Conservation (phyloP, 108 stramenopile genomes). For the Skeletonema marinoi region DNA sequence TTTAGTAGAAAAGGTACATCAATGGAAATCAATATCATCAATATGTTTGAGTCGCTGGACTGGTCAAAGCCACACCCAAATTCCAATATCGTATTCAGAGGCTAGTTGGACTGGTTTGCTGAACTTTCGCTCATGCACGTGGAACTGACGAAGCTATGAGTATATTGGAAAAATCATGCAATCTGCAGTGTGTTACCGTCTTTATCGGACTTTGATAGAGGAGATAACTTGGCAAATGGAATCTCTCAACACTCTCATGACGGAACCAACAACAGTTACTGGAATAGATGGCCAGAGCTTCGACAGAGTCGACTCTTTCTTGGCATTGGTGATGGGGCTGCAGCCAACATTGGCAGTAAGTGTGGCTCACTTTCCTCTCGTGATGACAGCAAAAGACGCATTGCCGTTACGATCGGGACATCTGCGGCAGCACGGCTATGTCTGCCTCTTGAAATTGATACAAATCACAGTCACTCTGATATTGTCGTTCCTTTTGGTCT, state of each 20-base stretch:
- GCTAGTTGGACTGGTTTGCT: conserved; percentile 88
- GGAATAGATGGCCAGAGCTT: conserved; percentile 71
- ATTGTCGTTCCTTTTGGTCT: conserved; percentile 58
- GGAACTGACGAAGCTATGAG: conserved; percentile 50
- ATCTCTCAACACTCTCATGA: conserved; percentile 16
- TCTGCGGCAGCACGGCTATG: conserved; percentile 80
- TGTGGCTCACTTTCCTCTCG: conserved; percentile 33
- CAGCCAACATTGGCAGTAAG: conserved; percentile 86
- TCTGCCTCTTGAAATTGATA: conserved; percentile 40
- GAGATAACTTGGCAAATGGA: conserved; percentile 17
- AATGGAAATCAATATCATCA: conserved; percentile 72
- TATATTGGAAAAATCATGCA: conserved; percentile 43
- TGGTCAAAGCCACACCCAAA: conserved; percentile 17
- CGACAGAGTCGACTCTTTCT: conserved; percentile 22
- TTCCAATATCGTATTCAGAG: conserved; percentile 84
- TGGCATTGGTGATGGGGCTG: conserved; percentile 87
- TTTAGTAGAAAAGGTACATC: conserved; percentile 21
- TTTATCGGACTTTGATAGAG: conserved; percentile 46
- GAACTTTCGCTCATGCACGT: conserved; percentile 65
- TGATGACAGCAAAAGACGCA: conserved; percentile 34
- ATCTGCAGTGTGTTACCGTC: conserved; percentile 21
- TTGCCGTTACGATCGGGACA: conserved; percentile 87
- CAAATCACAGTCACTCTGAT: background rate
- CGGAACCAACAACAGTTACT: conserved; percentile 46
- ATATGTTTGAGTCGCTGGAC: conserved; percentile 71